phyloP scores from a whole-genome alignment of 2,329 filamentous ascomycete genomes.

The Falciphora oryzae region DNA sequence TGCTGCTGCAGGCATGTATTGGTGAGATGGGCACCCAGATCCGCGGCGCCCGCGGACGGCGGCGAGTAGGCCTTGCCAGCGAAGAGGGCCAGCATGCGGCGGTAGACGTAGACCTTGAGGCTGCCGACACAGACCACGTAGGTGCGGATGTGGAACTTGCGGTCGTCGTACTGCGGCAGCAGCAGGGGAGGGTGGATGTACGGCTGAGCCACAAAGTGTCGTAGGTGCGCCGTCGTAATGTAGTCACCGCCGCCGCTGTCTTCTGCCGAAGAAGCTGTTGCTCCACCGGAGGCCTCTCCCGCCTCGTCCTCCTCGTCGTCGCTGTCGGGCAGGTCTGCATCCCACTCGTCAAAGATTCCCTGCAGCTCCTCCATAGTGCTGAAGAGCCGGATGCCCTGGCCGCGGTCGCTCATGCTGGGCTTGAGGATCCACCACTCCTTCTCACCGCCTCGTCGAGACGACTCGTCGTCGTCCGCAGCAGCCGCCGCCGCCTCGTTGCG shows the following conservation, averaged over 20 bases:
- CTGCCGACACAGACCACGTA: slow-evolving; percentile 81
- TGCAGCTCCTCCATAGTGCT: slow-evolving; percentile 79
- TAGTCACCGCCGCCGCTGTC: slow-evolving; percentile 36
- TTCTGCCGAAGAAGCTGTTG: slow-evolving; percentile 4
- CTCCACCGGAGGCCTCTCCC: slow-evolving; percentile 15
- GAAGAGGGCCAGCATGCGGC: slow-evolving; percentile 88
- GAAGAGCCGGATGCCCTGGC: slow-evolving; percentile 88
- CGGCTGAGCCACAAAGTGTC: slow-evolving; percentile 92
- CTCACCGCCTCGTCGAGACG: background rate
- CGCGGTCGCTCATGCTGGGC: slow-evolving; percentile 93
- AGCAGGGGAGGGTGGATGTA: slow-evolving; percentile 89
- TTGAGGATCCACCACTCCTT: slow-evolving; percentile 96
- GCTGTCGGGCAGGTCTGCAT: slow-evolving; percentile 59
- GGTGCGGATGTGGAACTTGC: slow-evolving; percentile 92
- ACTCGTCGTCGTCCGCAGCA: background rate
- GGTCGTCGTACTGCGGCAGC: slow-evolving; percentile 51
- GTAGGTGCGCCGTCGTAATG: slow-evolving; percentile 82
- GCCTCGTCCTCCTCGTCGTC: slow-evolving; percentile 52
- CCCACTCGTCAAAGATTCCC: slow-evolving; percentile 87
- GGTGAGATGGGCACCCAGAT: slow-evolving; percentile 76
- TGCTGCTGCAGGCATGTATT: slow-evolving; percentile 84
- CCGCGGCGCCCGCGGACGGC: slow-evolving; percentile 47
- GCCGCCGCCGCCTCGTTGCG: slow-evolving; percentile 48
- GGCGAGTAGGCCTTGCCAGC: slow-evolving; percentile 66
- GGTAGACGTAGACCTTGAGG: slow-evolving; percentile 80